These are phyloP conservation scores for Alternaria consortialis DNA, from an alignment of 2,329 filamentous ascomycete genomes.

Conservation along the genomic window DNA sequence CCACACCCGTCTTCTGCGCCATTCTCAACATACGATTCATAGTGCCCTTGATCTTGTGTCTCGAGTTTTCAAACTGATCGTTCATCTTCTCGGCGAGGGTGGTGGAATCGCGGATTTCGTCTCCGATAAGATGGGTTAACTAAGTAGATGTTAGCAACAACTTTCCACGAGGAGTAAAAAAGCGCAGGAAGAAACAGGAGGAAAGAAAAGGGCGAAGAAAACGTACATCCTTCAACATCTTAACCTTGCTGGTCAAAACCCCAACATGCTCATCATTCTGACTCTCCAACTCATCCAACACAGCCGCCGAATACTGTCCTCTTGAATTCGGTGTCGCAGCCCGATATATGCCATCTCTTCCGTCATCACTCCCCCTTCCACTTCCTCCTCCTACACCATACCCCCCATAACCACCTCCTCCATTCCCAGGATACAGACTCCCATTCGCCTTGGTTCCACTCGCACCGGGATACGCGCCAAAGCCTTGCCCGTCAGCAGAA, in stretches of 20 bases:
- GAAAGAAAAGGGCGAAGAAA: neutral
- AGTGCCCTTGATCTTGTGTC: slow-evolving; percentile 82
- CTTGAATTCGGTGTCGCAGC: slow-evolving; percentile 63
- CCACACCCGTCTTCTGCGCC: slow-evolving; percentile 92
- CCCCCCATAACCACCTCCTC: slow-evolving; percentile 10
- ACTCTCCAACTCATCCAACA: slow-evolving; percentile 91
- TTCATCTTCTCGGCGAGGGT: slow-evolving; percentile 95
- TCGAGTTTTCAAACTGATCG: slow-evolving; percentile 86
- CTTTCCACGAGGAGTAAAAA: no score
- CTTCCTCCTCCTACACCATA: slow-evolving; percentile 13
- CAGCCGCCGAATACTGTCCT: slow-evolving; percentile 91
- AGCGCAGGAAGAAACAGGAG: neutral
- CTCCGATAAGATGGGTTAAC: slow-evolving; percentile 92
- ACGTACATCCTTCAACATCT: slow-evolving; percentile 85
- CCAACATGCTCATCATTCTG: slow-evolving; percentile 93
- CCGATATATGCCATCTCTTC: slow-evolving; percentile 35
- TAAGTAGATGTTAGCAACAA: neutral
- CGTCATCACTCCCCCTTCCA: slow-evolving; percentile 1
- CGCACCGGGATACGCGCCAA: slow-evolving; percentile 48
- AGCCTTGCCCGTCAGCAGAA: slow-evolving; percentile 29
- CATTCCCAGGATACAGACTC: slow-evolving; percentile 20
- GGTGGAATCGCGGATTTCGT: slow-evolving; percentile 91
- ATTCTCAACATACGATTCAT: slow-evolving; percentile 98
- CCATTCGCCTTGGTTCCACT: slow-evolving; percentile 10
- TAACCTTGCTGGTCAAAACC: slow-evolving; percentile 90